Base-by-base conservation (phyloP, 371 early-diverging fungal species). In the Lichtheimia ornata region DNA sequence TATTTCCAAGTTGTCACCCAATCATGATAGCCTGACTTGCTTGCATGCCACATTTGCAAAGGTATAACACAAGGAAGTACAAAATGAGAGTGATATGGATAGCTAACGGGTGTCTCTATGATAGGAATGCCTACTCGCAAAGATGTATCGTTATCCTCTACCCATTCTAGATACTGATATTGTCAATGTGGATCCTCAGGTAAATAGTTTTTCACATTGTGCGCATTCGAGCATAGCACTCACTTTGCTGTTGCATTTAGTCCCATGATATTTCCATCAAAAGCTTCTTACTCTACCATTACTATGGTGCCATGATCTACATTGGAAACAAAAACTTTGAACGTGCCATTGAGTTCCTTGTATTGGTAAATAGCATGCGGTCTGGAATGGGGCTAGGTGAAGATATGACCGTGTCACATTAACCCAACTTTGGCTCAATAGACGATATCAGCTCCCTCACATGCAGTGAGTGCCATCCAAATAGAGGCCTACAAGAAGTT, bases 231-330 rank as follows among this genome's bases (percentile, higher is more conserved):
- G 25, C 1, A 18, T 22, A 50, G 1, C 27, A 14, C 25, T 28
- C 9, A 28, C 12, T 22, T 22, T 5, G 17, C 24, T 44, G 11
- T 58, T 42, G 30, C 12, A 7, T 45, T 45, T 57, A 74, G 74
- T 56, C 50, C 20, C 55, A 72, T 40, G 70, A 66, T 50, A 52
- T 84, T 9, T 59, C 63, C 1, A 74, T 84, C 61, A 81, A 82
- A 50, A 83, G 83, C 55, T 87, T 86, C 67, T 69, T 93, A 42
- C 77, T 88, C 28, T 91, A 92, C 72, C 82, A 88, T 58, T 94
- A 93, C 71, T 91, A 93, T 63, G 91, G 91, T 43, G 88, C 87
- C 20, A 85, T 91, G 77, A 63, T 91, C 18, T 88, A 84, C 59
- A 83, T 87, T 28, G 87, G 83, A 25, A 79, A 88, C 59, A 88